phyloP scores from a whole-genome alignment of 805 yeast genomes.

The Nakazawaea ernobii region DNA sequence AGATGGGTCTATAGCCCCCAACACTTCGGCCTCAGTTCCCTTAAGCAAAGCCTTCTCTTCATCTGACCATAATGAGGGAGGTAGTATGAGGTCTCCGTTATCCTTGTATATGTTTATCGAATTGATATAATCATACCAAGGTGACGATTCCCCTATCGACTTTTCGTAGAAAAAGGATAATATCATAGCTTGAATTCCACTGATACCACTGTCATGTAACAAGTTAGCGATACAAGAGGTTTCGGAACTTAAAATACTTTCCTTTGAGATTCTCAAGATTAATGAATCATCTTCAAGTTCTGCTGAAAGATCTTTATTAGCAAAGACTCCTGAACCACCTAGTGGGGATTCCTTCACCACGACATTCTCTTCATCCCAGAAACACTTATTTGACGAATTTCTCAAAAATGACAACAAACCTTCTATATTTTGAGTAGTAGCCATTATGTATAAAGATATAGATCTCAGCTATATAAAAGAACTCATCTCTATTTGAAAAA shows the following conservation, averaged over 20 bases:
- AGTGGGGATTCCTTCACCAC: conserved; percentile 38
- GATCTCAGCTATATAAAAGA: background rate
- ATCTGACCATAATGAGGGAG: conserved; percentile 64
- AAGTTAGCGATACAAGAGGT: conserved; percentile 63
- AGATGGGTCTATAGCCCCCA: conserved; percentile 50
- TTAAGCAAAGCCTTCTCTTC: conserved; percentile 38
- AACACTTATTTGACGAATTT: conserved; percentile 37
- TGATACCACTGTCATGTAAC: conserved; percentile 50
- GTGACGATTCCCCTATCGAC: conserved; percentile 54
- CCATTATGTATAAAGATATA: conserved; percentile 17
- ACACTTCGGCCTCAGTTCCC: conserved; percentile 57
- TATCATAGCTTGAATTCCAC: conserved; percentile 63
- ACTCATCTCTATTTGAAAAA: background rate
- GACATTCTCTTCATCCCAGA: conserved; percentile 44
- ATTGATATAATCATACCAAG: conserved; percentile 68
- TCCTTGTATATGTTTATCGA: conserved; percentile 37
- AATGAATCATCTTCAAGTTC: conserved; percentile 22
- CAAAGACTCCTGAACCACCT: conserved; percentile 77
- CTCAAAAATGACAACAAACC: conserved; percentile 48
- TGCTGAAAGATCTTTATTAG: conserved; percentile 30
- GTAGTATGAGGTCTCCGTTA: conserved; percentile 31
- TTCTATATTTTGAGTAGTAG: conserved; percentile 22
- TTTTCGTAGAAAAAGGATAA: conserved; percentile 70
- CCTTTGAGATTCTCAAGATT: conserved; percentile 57
- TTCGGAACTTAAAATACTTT: conserved; percentile 49